phyloP scores from a whole-genome alignment of 768 basidiomycete genomes.

The Coprinellus aureogranulatus region DNA sequence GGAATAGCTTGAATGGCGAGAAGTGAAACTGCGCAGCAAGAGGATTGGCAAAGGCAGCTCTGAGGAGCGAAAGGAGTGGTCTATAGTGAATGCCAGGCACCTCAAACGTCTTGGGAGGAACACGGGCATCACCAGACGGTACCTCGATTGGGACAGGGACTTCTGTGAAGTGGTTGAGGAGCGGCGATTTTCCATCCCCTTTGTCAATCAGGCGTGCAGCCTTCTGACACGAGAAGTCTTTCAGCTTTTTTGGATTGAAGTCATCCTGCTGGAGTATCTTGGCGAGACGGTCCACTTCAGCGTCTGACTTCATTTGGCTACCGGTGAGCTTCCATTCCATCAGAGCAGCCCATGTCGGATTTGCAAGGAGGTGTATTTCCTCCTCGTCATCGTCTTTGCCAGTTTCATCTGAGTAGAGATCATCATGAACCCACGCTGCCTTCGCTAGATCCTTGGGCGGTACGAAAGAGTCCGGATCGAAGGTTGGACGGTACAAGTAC shows the following conservation, averaged over 20 bases:
- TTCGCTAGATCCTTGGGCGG: constrained; percentile 13
- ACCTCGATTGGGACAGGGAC: constrained; percentile 19
- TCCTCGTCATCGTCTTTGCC: no score
- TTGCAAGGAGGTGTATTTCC: not conserved
- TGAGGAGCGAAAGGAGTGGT: constrained; percentile 22
- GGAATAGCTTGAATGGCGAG: constrained; percentile 26
- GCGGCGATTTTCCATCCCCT: constrained; percentile 5
- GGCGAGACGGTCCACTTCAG: constrained; percentile 26
- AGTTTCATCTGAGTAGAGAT: not conserved
- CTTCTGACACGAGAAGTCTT: constrained; percentile 14
- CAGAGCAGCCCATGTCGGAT: not conserved
- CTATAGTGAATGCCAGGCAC: constrained; percentile 27
- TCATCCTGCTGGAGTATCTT: constrained; percentile 17
- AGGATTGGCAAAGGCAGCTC: constrained; percentile 18
- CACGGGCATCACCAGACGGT: constrained; percentile 22
- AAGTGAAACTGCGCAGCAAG: constrained; percentile 23
- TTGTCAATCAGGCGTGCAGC: constrained; percentile 5
- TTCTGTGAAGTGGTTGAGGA: not conserved
- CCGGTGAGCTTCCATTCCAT: not conserved
- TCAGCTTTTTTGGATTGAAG: constrained; percentile 20
- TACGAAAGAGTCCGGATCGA: constrained; percentile 27
- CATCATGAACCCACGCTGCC: not conserved
- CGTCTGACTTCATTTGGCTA: constrained; percentile 21
- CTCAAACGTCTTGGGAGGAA: constrained; percentile 16
- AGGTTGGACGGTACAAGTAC: constrained; percentile 27